Percentiles rank a stretch among this genome's conserved stretches.
phyloP scores from a whole-genome alignment of 179 eudicot genomes.

The Pouteria campechiana region DNA sequence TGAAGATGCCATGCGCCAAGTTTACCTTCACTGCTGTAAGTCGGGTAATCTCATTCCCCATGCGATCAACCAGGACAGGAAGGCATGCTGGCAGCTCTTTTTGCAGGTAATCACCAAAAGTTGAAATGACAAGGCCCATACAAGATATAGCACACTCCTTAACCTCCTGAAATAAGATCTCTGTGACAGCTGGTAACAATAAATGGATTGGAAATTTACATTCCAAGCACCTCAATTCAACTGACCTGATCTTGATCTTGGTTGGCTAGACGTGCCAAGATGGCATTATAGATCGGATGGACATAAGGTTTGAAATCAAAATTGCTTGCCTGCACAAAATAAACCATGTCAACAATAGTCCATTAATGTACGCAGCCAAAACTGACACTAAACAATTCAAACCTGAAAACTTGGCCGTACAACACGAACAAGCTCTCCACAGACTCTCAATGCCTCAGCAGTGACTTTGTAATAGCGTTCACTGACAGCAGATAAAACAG shows the following conservation, averaged over 20 bases:
- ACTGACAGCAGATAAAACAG: slow-evolving; percentile 87
- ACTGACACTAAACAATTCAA: neutral
- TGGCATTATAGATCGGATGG: slow-evolving; percentile 76
- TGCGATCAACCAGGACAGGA: slow-evolving; percentile 96
- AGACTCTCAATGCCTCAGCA: slow-evolving; percentile 92
- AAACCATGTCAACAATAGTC: neutral
- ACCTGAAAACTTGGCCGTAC: slow-evolving; percentile 86
- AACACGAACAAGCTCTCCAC: slow-evolving; percentile 95
- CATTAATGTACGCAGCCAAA: neutral
- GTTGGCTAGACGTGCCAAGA: slow-evolving; percentile 84
- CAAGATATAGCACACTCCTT: slow-evolving; percentile 97
- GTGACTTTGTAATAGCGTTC: slow-evolving; percentile 98
- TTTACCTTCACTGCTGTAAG: slow-evolving; percentile 99
- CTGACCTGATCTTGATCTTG: slow-evolving; percentile 97
- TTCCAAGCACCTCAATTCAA: neutral
- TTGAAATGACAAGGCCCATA: slow-evolving; percentile 91
- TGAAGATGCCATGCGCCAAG: no score
- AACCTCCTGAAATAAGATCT: slow-evolving; percentile 50
- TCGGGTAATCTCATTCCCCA: slow-evolving; percentile 98
- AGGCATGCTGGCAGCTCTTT: slow-evolving; percentile 80
- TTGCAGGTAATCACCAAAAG: slow-evolving; percentile 83
- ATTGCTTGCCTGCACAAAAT: slow-evolving; percentile 33
- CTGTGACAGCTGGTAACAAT: slow-evolving; percentile 4
- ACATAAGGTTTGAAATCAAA: slow-evolving; percentile 87
- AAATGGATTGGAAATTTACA: neutral